Evolutionary conservation across 2,329 filamentous ascomycete genomes (phyloP).

Genomic region (Aspergillus caelatus): DNA sequence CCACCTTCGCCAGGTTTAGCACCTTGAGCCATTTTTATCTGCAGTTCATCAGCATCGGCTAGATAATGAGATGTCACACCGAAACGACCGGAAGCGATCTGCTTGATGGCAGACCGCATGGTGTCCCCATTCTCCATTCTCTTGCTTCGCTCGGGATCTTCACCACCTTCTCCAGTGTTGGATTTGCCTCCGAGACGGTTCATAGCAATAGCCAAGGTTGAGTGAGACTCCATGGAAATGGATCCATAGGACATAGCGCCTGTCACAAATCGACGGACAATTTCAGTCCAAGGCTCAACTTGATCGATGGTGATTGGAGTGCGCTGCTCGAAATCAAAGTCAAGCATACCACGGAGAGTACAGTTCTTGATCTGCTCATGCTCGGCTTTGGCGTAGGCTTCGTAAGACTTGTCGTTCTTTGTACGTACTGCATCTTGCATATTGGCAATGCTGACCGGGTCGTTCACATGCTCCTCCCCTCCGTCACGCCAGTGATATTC

Average conservation of each 20-base stretch:
- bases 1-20: constrained; percentile 97
- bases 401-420: constrained; percentile 98
- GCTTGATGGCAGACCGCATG: constrained; percentile 97
- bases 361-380: constrained; percentile 97
- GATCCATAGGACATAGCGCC: constrained; percentile 99
- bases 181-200: constrained; percentile 95
- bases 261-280: constrained; percentile 93
- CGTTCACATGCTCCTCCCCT: constrained; percentile 92
- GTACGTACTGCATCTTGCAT: constrained; percentile 94
- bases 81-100: constrained; percentile 93
- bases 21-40: constrained; percentile 99
- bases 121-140: constrained; percentile 89
- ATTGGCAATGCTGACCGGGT: constrained; percentile 91
- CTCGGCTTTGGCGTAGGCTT: constrained; percentile 89
- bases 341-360: constrained; percentile 88
- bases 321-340: constrained; percentile 92
- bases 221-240: constrained; percentile 98
- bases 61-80: constrained; percentile 95
- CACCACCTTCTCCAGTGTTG: constrained; percentile 96
- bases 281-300: constrained; percentile 97
- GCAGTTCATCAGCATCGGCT: constrained; percentile 90
- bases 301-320: constrained; percentile 89
- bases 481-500: constrained; percentile 99
- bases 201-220: constrained; percentile 93
- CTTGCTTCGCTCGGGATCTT: constrained; percentile 88